Evolutionary conservation across 78 protist species (phyloP).

Genomic region (Dictyostelium purpureum): DNA sequence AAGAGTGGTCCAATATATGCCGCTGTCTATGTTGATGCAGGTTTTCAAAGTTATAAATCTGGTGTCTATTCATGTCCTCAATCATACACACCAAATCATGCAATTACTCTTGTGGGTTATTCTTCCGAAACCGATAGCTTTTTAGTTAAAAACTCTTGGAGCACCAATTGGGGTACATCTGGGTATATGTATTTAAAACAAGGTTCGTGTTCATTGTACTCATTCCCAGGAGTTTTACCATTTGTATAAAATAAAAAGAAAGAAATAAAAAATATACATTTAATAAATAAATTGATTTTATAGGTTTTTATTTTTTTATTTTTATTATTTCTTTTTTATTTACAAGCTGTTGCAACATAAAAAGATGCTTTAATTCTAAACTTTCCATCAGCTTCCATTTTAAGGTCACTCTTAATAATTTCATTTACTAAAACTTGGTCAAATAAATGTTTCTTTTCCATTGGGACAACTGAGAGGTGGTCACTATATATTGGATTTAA

Average conservation of each 20-base stretch:
- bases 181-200: conserved; percentile 73
- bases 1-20: conserved; percentile 36
- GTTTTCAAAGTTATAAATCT: conserved; percentile 87
- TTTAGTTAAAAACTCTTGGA: conserved; percentile 82
- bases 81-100: conserved; percentile 84
- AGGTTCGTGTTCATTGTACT: neutral
- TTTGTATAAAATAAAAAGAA: neutral
- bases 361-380: too few species aligned
- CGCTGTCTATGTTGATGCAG: conserved; percentile 90
- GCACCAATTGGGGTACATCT: conserved; percentile 63
- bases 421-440: too few species aligned
- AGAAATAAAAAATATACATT: neutral
- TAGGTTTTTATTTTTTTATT: too few species aligned
- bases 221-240: neutral
- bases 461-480: too few species aligned
- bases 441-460: too few species aligned
- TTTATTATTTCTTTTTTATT: neutral
- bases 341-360: too few species aligned
- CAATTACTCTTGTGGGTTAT: conserved; percentile 91
- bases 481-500: too few species aligned
- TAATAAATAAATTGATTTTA: too few species aligned
- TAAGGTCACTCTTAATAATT: too few species aligned
- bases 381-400: too few species aligned
- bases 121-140: conserved; percentile 27
- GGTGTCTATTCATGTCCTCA: conserved; percentile 83